Evolutionary conservation across 352 stramenopile genomes (phyloP), one percentile per base, ranked within the genome.

Genomic region (Phytophthora sansomeana): DNA sequence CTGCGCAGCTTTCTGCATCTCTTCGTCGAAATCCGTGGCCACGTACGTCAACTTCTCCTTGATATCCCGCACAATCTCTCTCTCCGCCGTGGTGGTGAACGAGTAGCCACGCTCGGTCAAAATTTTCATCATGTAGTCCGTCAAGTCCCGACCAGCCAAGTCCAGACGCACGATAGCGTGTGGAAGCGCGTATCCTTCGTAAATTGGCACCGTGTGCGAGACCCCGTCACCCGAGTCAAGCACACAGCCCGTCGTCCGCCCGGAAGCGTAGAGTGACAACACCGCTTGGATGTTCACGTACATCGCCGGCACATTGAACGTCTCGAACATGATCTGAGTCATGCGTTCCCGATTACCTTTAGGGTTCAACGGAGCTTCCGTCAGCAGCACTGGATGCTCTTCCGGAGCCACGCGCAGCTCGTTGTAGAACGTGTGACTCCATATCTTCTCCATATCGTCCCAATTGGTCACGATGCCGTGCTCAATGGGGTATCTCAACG

Each of bases 361-460:
- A 8, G 93, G 92, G 75, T 99, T 99, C 7, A 99, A 75, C 1
- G 97, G 96, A 26, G 96, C 87, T 81, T 98, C 95, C 13, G 93
- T 98, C 13, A 98, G 76, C 48, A 98, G 81, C 55, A 99, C 97
- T 13, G 97, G 96, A 78, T 99, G 97, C 67, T 98, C 97, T 69
- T 99, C 97, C 4, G 97, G 97, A 26, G 91, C 92, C 7, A 98
- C 90, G 53, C 92, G 88, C 53, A 98, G 78, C 76, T 98, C 93
- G 81, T 99, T 99, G 93, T 99, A 99, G 84, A 99, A 99, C 64
- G 97, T 99, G 92, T 99, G 97, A 80, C 99, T 90, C 98, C 98
- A 99, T 66, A 99, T 99, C 90, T 99, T 99, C 80, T 99, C 97
- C 97, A 99, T 99, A 80, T 99, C 96, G 79, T 99, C 97, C 98